Evolutionary conservation across 139 green algal genomes (phyloP).

Genomic region (Penium margaritaceum): DNA sequence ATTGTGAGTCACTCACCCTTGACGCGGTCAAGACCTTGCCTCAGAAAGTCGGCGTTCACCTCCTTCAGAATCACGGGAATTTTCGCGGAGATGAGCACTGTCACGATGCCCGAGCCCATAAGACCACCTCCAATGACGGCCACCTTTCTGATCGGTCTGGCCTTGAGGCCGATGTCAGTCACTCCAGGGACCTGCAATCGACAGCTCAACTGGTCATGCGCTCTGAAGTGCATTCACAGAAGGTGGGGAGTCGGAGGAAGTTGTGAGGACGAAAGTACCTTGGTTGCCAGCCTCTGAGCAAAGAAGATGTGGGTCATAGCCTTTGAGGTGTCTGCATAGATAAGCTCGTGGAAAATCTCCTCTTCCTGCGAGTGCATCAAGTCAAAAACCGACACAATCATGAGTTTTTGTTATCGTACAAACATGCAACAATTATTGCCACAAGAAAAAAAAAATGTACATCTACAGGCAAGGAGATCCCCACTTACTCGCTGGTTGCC

Average conservation of each 20-base stretch:
- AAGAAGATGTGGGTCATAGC: constrained; percentile 98
- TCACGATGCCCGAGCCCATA: constrained; percentile 94
- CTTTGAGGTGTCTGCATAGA: constrained; percentile 56
- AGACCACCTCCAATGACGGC: constrained; percentile 90
- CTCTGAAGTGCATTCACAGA: no score
- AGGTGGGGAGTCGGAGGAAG: not conserved
- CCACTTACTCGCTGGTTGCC: constrained; percentile 66
- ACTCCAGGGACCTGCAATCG: constrained; percentile 59
- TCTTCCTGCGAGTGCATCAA: constrained; percentile 32
- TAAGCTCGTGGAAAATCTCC: constrained; percentile 42
- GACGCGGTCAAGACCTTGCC: constrained; percentile 73
- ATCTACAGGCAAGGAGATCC: not conserved
- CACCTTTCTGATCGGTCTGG: constrained; percentile 66
- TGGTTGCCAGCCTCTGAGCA: constrained; percentile 82
- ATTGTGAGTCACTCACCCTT: no score
- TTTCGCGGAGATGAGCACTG: constrained; percentile 69
- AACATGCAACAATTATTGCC: no score
- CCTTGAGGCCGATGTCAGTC: constrained; percentile 75
- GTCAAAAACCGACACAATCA: constrained; percentile 69
- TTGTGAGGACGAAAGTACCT: constrained; percentile 39
- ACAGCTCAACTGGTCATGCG: no score
- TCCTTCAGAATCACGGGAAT: constrained; percentile 83
- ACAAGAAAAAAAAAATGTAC: not conserved
- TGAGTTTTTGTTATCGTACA: constrained; percentile 67
- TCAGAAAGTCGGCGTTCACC: constrained; percentile 91